A percentile compares a stretch with the other conserved stretches of the same genome.
Evolutionary conservation across 2,329 filamentous ascomycete species (phyloP).

Genomic region (Penicillium sp.): DNA sequence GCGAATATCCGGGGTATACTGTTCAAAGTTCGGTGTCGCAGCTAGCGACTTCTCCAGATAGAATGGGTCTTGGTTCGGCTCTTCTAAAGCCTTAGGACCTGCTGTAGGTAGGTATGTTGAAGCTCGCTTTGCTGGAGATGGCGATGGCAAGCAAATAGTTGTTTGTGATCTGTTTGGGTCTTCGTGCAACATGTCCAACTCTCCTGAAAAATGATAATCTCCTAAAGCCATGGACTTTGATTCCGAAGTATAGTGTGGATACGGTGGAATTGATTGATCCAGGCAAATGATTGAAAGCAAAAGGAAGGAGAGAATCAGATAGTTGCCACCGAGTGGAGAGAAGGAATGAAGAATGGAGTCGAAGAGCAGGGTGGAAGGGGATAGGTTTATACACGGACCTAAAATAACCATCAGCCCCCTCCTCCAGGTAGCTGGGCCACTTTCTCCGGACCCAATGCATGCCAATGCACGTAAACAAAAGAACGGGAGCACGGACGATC

Average conservation of each 20-base stretch:
- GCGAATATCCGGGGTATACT: conserved; percentile 27
- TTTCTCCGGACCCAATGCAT: conserved; percentile 30
- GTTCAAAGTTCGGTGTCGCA: conserved; percentile 27
- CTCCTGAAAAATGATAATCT: conserved; percentile 33
- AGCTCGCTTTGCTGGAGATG: conserved; percentile 29
- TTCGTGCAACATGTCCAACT: conserved; percentile 33
- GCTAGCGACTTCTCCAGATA: conserved; percentile 40
- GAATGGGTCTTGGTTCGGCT: conserved; percentile 40
- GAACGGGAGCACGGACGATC: conserved; percentile 34
- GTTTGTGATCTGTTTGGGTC: conserved; percentile 35
- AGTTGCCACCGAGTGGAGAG: conserved; percentile 6
- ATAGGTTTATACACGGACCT: conserved; percentile 39
- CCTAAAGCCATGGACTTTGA: conserved; percentile 41
- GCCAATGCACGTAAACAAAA: conserved; percentile 44
- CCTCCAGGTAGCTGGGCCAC: conserved; percentile 21
- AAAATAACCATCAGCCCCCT: conserved; percentile 24
- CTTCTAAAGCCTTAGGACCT: conserved; percentile 29
- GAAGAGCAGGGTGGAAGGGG: conserved; percentile 24
- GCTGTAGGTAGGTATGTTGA: conserved; percentile 34
- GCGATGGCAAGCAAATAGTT: conserved; percentile 28
- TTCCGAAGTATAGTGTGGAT: conserved; percentile 19
- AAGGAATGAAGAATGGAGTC: conserved; percentile 18
- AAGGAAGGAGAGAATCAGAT: not conserved
- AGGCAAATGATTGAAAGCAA: conserved; percentile 5
- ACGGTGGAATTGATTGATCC: conserved; percentile 7